phyloP scores from a whole-genome alignment of 2,329 filamentous ascomycete species.

The Colletotrichum acutatum region DNA sequence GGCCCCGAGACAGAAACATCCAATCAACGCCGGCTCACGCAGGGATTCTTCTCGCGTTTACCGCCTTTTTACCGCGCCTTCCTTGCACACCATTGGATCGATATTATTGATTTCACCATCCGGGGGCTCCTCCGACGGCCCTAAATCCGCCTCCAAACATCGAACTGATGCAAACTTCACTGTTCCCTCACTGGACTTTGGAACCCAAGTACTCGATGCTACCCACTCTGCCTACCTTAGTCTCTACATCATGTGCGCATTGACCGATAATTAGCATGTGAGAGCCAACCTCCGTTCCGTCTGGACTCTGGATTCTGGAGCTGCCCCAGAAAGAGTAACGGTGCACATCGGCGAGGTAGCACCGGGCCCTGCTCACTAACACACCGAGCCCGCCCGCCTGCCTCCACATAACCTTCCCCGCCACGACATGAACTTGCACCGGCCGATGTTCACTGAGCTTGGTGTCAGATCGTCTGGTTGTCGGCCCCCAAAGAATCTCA shows the following conservation, averaged over 20 bases:
- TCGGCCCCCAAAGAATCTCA: slow-evolving; percentile 1
- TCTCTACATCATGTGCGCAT: background rate
- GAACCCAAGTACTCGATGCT: background rate
- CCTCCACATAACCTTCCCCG: background rate
- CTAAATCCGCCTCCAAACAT: slow-evolving; percentile 8
- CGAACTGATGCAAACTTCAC: background rate
- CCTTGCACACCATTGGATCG: slow-evolving; percentile 16
- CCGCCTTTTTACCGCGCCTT: slow-evolving; percentile 30
- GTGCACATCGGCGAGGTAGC: slow-evolving; percentile 1
- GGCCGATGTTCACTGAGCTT: background rate
- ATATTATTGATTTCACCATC: background rate
- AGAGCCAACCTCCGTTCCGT: slow-evolving; percentile 11
- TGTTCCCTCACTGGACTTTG: background rate
- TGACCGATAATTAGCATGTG: slow-evolving; percentile 25
- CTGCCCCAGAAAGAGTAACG: background rate
- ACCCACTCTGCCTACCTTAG: background rate
- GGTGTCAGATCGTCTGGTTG: background rate
- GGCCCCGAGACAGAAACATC: slow-evolving; percentile 16
- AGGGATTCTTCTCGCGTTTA: slow-evolving; percentile 20
- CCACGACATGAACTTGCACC: background rate
- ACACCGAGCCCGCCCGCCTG: slow-evolving; percentile 2
- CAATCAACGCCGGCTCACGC: background rate
- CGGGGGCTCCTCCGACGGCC: background rate
- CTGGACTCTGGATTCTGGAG: background rate
- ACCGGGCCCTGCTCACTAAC: background rate